Evolutionary conservation across 345 rosid species (phyloP).

Genomic region (Turritis glabra): DNA sequence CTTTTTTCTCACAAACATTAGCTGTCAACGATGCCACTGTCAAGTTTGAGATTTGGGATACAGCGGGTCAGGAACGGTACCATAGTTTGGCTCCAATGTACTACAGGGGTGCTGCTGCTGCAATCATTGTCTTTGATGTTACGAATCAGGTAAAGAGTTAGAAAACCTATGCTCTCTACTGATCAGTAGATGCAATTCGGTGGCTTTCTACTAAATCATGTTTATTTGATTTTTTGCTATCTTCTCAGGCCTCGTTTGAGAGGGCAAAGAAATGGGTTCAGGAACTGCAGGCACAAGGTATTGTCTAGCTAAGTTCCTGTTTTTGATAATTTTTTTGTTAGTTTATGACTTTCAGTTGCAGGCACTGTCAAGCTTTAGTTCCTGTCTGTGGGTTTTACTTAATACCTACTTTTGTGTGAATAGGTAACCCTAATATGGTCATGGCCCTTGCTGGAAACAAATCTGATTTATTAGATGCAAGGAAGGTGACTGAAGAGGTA

Average conservation of each 20-base stretch:
- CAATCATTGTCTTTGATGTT: conserved; percentile 84
- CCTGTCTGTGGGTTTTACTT: neutral
- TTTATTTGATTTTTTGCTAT: neutral
- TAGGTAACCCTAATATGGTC: conserved; percentile 68
- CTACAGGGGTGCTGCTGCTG: conserved; percentile 97
- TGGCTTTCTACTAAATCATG: neutral
- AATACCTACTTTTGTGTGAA: conserved; percentile 1
- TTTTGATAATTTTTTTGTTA: neutral
- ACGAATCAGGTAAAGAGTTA: conserved; percentile 63
- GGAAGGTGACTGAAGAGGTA: conserved; percentile 71
- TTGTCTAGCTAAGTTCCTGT: conserved; percentile 8
- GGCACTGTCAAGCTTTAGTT: neutral
- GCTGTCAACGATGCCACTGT: conserved; percentile 94
- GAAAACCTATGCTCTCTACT: neutral
- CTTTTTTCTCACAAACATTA: conserved; percentile 91
- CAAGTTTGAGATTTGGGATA: conserved; percentile 99
- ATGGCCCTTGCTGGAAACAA: conserved; percentile 67
- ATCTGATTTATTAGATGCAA: conserved; percentile 57
- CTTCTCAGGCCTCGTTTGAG: conserved; percentile 80
- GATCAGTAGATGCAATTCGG: conserved; percentile 1
- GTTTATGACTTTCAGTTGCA: neutral
- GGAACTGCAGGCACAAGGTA: conserved; percentile 97
- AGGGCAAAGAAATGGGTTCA: conserved; percentile 98
- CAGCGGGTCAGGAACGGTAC: conserved; percentile 97
- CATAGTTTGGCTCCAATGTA: conserved; percentile 99